Evolutionary conservation across 805 yeast species (phyloP).

Genomic region (Metschnikowia koreensis): DNA sequence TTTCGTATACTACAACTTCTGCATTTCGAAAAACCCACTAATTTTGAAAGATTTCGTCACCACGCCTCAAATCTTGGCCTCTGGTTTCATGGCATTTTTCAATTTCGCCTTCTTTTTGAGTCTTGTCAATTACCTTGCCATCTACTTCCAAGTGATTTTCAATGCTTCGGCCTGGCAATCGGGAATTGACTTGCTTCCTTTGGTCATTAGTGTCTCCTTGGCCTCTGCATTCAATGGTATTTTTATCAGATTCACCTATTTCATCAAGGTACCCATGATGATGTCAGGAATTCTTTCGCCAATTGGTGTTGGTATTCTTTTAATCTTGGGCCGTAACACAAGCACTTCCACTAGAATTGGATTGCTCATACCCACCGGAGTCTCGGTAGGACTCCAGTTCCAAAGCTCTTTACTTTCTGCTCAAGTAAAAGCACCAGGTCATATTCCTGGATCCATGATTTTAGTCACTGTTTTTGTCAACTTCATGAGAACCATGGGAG

Average conservation of each 20-base stretch:
- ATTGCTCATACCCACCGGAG: conserved; percentile 31
- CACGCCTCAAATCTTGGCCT: conserved; percentile 34
- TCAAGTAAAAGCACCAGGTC: conserved; percentile 36
- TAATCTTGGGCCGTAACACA: conserved; percentile 26
- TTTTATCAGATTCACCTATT: conserved; percentile 28
- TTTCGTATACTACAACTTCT: conserved; percentile 43
- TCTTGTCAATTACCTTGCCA: conserved; percentile 31
- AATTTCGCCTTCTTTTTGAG: conserved; percentile 42
- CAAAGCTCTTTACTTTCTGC: conserved; percentile 36
- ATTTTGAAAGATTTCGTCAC: conserved; percentile 43
- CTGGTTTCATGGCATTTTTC: conserved; percentile 36
- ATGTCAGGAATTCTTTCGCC: conserved; percentile 31
- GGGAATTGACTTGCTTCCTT: conserved; percentile 37
- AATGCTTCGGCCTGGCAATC: conserved; percentile 35
- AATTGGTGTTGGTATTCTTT: conserved; percentile 35
- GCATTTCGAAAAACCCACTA: conserved; percentile 45
- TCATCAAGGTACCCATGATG: conserved; percentile 33
- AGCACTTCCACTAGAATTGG: conserved; percentile 29
- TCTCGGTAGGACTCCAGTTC: conserved; percentile 37
- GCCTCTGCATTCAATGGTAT: conserved; percentile 32
- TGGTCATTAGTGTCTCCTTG: conserved; percentile 33
- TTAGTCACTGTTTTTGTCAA: conserved; percentile 34
- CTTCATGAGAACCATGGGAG: conserved; percentile 32
- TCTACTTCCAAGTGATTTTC: conserved; percentile 40
- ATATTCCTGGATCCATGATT: conserved; percentile 37